These are phyloP conservation scores for Cryptosporidium baileyi DNA, from an alignment of 169 alveolate species.

Conservation along the genomic window DNA sequence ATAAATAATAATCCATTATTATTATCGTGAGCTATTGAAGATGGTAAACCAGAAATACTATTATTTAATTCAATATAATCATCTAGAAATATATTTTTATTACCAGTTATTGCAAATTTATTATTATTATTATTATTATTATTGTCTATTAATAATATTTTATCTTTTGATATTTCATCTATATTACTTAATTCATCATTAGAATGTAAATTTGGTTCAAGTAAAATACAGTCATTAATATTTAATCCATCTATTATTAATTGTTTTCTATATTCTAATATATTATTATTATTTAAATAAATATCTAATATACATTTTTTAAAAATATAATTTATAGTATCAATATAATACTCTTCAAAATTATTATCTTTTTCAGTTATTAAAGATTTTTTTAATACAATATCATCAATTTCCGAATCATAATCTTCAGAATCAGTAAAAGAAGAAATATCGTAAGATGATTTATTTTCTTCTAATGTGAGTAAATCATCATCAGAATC, in stretches of 20 bases:
- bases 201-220: conserved; percentile 51
- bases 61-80: neutral
- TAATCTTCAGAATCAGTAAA: neutral
- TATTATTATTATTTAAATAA: neutral
- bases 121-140: neutral
- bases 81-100: neutral
- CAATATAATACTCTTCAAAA: neutral
- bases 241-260: neutral
- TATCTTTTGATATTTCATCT: neutral
- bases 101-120: conserved; percentile 20
- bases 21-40: conserved; percentile 28
- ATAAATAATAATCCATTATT: conserved; percentile 30
- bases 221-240: neutral
- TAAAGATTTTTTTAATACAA: too few species aligned
- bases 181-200: neutral
- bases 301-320: neutral
- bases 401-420: neutral
- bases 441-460: neutral
- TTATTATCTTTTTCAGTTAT: neutral
- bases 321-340: neutral
- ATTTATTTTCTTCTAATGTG: neutral
- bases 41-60: conserved; percentile 18
- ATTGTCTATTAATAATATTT: neutral
- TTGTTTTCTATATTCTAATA: neutral
- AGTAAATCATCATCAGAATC: conserved; percentile 13